A percentile compares a stretch with the other conserved stretches of the same genome.
Evolutionary conservation across 2,329 filamentous ascomycete species (phyloP).

Genomic region (Eurotiales sp.): DNA sequence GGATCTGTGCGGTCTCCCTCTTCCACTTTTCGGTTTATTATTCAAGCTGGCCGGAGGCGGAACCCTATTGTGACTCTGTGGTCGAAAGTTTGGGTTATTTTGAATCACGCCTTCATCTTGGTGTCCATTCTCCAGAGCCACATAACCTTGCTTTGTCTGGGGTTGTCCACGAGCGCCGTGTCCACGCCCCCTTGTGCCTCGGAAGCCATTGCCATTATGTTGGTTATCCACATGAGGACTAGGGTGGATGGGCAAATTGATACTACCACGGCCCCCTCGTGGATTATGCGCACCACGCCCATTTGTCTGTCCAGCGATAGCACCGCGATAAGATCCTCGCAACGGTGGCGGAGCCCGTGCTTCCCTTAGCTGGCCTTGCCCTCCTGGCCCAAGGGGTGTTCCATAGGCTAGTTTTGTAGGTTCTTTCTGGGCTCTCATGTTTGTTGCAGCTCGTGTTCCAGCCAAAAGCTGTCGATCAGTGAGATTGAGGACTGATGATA

Average conservation of each 20-base stretch:
- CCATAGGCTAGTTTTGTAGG: conserved; percentile 49
- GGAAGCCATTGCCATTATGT: conserved; percentile 22
- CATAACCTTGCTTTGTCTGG: conserved; percentile 34
- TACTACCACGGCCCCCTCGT: conserved; percentile 30
- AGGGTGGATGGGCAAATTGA: conserved; percentile 31
- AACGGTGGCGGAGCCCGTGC: conserved; percentile 57
- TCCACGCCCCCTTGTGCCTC: conserved; percentile 33
- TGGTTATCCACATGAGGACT: conserved; percentile 25
- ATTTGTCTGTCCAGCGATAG: conserved; percentile 47
- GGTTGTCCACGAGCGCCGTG: conserved; percentile 26
- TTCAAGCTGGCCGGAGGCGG: conserved; percentile 45
- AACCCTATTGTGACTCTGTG: conserved; percentile 51
- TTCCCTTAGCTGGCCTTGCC: conserved; percentile 58
- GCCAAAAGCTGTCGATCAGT: conserved; percentile 76
- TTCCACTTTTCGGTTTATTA: conserved; percentile 26
- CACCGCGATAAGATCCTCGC: conserved; percentile 56
- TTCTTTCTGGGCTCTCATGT: conserved; percentile 52
- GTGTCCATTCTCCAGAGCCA: conserved; percentile 46
- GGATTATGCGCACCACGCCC: conserved; percentile 16
- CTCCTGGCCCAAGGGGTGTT: conserved; percentile 53
- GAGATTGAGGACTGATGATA: conserved; percentile 84
- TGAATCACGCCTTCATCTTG: conserved; percentile 51
- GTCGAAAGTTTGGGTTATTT: conserved; percentile 55
- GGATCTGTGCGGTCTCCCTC: conserved; percentile 30
- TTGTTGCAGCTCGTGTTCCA: conserved; percentile 38